Percentiles rank a stretch among this genome's conserved stretches.
Conservation (phyloP, 2,329 filamentous ascomycete genomes). For the Aspergillus ibericus region DNA sequence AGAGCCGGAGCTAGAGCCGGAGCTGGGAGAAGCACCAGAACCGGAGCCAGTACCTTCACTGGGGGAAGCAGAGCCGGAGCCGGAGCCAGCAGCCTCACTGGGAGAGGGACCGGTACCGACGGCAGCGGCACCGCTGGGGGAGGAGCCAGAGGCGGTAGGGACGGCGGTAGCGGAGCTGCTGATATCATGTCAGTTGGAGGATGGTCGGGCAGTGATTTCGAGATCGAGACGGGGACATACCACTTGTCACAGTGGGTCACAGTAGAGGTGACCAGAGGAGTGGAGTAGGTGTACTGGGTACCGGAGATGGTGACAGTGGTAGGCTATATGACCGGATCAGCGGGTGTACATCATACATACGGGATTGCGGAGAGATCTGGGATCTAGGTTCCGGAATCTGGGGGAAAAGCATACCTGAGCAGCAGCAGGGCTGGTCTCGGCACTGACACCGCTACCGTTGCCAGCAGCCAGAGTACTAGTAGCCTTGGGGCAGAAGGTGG, state of each 20-base stretch:
- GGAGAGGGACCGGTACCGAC: conserved; percentile 15
- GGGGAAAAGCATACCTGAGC: conserved; percentile 47
- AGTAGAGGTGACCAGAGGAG: conserved; percentile 55
- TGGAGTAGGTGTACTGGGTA: conserved; percentile 67
- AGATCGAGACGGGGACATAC: conserved; percentile 26
- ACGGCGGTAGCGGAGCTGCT: conserved; percentile 26
- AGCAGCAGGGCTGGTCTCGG: conserved; percentile 69
- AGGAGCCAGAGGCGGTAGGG: conserved; percentile 21
- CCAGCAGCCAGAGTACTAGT: conserved; percentile 66
- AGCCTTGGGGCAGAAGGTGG: conserved; percentile 70
- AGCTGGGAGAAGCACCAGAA: conserved; percentile 17
- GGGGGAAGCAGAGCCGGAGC: neutral
- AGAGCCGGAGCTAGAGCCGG: neutral
- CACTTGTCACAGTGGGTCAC: conserved; percentile 49
- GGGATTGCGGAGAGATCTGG: neutral
- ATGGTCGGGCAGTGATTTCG: neutral
- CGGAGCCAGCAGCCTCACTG: neutral
- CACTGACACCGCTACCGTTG: conserved; percentile 21
- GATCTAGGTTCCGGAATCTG: neutral
- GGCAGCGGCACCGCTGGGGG: conserved; percentile 15
- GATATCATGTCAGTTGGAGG: conserved; percentile 1
- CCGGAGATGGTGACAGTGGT: conserved; percentile 70
- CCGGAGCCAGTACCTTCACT: conserved; percentile 6
- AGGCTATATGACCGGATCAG: conserved; percentile 44
- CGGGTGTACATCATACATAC: neutral